phyloP scores from a whole-genome alignment of 164 flowering plant species.

The Vitis rotundifolia region DNA sequence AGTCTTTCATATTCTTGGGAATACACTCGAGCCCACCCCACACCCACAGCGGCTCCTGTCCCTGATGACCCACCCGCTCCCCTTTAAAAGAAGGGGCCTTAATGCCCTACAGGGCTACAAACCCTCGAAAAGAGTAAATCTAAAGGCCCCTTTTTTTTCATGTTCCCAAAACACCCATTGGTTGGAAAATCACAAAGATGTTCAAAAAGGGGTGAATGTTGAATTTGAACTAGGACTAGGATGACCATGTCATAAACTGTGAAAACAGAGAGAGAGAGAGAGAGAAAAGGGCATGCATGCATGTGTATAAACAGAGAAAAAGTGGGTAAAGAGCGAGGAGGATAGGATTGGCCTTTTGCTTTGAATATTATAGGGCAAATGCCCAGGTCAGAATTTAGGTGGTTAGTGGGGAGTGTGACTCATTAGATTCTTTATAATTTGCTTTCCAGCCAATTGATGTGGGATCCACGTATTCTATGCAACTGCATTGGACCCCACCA shows the following conservation, averaged over 20 bases:
- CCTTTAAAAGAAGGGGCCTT: no score
- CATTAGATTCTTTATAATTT: slow-evolving; percentile 13
- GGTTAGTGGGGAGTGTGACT: neutral
- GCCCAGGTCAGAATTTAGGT: neutral
- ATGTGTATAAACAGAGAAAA: slow-evolving; percentile 1
- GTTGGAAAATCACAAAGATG: neutral
- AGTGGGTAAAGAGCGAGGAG: neutral
- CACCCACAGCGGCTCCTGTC: no score
- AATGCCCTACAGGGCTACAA: no score
- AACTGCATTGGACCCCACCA: slow-evolving; percentile 11
- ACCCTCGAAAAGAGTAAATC: no score
- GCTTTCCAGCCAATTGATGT: slow-evolving; percentile 21
- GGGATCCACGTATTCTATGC: slow-evolving; percentile 4
- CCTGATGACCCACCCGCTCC: no score
- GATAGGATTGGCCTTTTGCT: neutral
- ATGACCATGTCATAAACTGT: no score
- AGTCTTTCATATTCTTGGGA: no score
- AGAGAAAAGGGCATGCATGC: neutral
- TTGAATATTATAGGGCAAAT: neutral
- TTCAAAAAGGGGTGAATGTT: neutral
- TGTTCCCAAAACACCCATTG: neutral
- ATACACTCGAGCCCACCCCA: no score
- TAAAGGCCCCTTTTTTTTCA: no score
- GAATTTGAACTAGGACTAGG: neutral
- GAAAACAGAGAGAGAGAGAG: no score